A percentile compares a stretch with the other conserved stretches of the same genome.
These are phyloP conservation scores for Apophysomyces sp. DNA, from an alignment of 371 early-diverging fungal species.

Conservation along the genomic window DNA sequence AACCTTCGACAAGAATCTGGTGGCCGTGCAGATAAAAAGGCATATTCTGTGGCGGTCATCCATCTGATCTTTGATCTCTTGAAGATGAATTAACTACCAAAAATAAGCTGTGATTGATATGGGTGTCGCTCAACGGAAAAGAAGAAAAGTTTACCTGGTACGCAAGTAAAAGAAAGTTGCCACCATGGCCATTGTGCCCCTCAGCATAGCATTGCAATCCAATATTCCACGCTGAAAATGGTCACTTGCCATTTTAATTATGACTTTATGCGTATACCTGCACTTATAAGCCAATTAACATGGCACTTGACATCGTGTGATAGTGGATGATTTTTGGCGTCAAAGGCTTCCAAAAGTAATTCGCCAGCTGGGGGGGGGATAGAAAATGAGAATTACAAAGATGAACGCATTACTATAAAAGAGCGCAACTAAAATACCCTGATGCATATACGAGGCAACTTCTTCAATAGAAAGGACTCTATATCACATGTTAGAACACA, in stretches of 20 bases:
- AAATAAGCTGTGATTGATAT: neutral
- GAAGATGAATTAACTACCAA: neutral
- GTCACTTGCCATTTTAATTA: neutral
- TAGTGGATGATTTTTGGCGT: neutral
- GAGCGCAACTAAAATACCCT: too few relatives aligned
- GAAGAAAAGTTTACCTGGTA: conserved; percentile 9
- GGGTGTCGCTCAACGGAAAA: neutral
- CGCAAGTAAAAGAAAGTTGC: neutral
- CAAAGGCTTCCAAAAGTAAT: neutral
- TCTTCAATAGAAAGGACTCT: too few relatives aligned
- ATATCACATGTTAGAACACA: too few relatives aligned
- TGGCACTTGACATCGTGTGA: neutral
- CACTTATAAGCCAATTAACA: conserved; percentile 4
- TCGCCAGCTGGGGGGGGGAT: neutral
- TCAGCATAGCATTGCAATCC: conserved; percentile 10
- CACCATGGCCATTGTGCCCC: neutral
- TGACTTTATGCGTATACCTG: neutral
- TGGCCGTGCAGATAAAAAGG: conserved; percentile 2
- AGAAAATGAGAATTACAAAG: too few relatives aligned
- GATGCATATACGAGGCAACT: too few relatives aligned
- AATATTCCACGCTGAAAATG: conserved; percentile 13
- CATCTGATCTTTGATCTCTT: neutral
- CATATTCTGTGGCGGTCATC: conserved; percentile 3
- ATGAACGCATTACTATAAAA: too few relatives aligned
- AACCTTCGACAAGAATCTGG: neutral